These are phyloP conservation scores for Wickerhamomyces sp. DNA, from an alignment of 1,139 yeast genomes.

Conservation along the genomic window DNA sequence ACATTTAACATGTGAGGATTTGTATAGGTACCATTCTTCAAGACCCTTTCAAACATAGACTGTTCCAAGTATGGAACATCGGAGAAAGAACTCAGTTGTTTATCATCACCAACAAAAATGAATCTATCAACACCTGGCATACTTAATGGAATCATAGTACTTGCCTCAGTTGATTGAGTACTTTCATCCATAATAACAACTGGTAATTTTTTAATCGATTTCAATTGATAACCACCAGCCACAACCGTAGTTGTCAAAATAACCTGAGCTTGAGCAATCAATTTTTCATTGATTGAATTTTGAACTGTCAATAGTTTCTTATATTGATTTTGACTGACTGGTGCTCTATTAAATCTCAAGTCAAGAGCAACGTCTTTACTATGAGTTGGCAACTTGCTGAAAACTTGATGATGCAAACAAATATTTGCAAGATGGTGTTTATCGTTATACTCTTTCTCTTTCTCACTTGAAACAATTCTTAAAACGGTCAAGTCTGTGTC, in stretches of 20 bases:
- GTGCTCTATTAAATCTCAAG: constrained; percentile 36
- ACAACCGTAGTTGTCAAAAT: constrained; percentile 69
- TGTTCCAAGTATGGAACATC: constrained; percentile 56
- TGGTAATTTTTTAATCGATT: constrained; percentile 50
- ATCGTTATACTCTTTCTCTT: constrained; percentile 54
- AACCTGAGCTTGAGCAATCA: constrained; percentile 61
- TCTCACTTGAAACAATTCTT: constrained; percentile 56
- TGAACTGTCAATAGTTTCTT: constrained; percentile 43
- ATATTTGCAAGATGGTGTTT: constrained; percentile 52
- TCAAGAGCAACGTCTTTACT: constrained; percentile 40
- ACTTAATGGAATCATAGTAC: constrained; percentile 63
- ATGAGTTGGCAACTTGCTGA: constrained; percentile 41
- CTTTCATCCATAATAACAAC: constrained; percentile 70
- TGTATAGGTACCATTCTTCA: constrained; percentile 50
- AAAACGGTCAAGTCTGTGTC: constrained; percentile 42
- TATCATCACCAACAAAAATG: constrained; percentile 71
- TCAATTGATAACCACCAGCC: constrained; percentile 62
- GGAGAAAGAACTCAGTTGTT: constrained; percentile 57
- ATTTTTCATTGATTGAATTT: constrained; percentile 40
- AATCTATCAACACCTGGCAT: constrained; percentile 64
- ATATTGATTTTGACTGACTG: constrained; percentile 40
- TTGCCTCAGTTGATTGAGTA: constrained; percentile 68
- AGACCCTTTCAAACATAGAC: constrained; percentile 55
- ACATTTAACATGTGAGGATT: constrained; percentile 65
- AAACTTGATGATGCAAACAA: constrained; percentile 59